Evolutionary conservation across 352 stramenopile species (phyloP).

Genomic region (Phytophthora colocasiae): DNA sequence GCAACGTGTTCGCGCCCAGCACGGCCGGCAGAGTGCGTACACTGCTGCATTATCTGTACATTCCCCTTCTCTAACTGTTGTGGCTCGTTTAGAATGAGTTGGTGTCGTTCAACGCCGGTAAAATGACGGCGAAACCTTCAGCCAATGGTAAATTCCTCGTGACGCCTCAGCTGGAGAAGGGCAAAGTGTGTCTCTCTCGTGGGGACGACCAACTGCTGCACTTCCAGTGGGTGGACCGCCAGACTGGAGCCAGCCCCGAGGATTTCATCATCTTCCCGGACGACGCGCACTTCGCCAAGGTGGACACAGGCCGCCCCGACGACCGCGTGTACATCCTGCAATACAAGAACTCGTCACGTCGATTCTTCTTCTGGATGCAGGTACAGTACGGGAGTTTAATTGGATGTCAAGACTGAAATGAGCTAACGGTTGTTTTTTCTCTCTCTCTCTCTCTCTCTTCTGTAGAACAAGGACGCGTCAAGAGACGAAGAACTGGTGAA

Average conservation of each 20-base stretch:
- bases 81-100: conserved; percentile 66
- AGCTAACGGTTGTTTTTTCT: not conserved
- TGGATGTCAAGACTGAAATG: too few relatives aligned
- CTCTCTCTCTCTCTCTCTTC: too few relatives aligned
- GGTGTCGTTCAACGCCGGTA: conserved; percentile 93
- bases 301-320: conserved; percentile 83
- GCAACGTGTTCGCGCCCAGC: conserved; percentile 80
- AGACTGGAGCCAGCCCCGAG: conserved; percentile 83
- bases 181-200: conserved; percentile 87
- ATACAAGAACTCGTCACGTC: conserved; percentile 92
- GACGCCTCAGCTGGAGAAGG: conserved; percentile 91
- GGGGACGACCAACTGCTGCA: conserved; percentile 92
- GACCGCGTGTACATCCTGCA: conserved; percentile 94
- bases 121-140: conserved; percentile 81
- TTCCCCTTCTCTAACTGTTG: conserved; percentile 1
- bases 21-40: conserved; percentile 56
- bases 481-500: conserved; percentile 89
- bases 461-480: conserved; percentile 85
- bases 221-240: conserved; percentile 94
- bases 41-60: not conserved
- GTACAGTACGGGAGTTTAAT: conserved; percentile 27
- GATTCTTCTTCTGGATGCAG: conserved; percentile 97
- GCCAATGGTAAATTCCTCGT: conserved; percentile 90
- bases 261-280: conserved; percentile 95
- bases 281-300: conserved; percentile 88